Evolutionary conservation across 2,329 filamentous ascomycete genomes (phyloP).

Genomic region (Pseudocercospora crystallina): DNA sequence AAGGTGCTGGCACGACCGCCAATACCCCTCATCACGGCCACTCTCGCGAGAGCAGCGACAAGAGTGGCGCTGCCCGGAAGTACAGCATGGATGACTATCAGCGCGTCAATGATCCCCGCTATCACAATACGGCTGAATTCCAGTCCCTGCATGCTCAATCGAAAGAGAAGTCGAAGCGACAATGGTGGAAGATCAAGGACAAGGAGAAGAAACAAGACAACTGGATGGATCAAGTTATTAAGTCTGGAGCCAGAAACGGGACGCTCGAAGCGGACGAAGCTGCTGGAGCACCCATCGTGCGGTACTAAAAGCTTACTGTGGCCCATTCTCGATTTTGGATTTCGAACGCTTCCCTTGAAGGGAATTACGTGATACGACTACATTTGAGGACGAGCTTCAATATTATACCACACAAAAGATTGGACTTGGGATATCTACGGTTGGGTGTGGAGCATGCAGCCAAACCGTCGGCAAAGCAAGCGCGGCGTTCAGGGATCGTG

Average conservation of each 20-base stretch:
- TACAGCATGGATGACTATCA: conserved; percentile 22
- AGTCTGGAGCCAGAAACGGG: conserved; percentile 42
- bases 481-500: too few species aligned
- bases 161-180: conserved; percentile 22
- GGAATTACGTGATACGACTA: background rate
- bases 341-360: too few species aligned
- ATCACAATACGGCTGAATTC: conserved; percentile 25
- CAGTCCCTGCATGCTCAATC: conserved; percentile 15
- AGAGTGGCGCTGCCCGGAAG: conserved; percentile 15
- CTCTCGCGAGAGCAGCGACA: conserved; percentile 23
- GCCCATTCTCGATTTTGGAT: too few species aligned
- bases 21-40: conserved; percentile 18
- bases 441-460: too few species aligned
- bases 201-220: conserved; percentile 34
- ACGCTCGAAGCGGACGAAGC: conserved; percentile 41
- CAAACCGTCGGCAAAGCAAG: too few species aligned
- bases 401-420: too few species aligned
- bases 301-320: conserved; percentile 22
- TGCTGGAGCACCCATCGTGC: conserved; percentile 27
- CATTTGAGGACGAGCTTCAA: too few species aligned
- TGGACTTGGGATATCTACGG: too few species aligned
- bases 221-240: conserved; percentile 45
- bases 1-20: conserved; percentile 7
- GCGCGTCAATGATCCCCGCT: conserved; percentile 20
- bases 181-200: conserved; percentile 33